These are phyloP conservation scores for Mortierella alpina DNA, from an alignment of 192 early-diverging fungal species.

Conservation along the genomic window DNA sequence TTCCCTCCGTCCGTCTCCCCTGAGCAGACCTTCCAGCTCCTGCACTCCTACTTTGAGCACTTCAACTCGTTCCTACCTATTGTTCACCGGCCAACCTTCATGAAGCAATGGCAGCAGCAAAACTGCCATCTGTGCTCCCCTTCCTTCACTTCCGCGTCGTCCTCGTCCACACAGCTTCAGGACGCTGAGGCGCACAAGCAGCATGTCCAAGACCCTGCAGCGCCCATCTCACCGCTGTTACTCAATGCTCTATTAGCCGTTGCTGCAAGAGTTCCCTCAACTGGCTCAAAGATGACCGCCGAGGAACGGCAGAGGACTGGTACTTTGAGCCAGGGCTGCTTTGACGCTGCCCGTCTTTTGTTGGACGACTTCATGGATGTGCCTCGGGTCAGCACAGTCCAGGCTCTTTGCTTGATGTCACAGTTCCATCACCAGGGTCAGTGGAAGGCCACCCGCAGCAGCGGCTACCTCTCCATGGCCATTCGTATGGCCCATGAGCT, in stretches of 20 bases:
- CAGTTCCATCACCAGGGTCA: slow-evolving; percentile 56
- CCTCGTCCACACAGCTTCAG: background rate
- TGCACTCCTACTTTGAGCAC: slow-evolving; percentile 41
- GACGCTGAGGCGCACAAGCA: slow-evolving; percentile 34
- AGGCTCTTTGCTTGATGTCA: slow-evolving; percentile 53
- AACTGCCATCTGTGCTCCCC: slow-evolving; percentile 25
- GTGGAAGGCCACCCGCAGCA: slow-evolving; percentile 52
- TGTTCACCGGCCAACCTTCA: slow-evolving; percentile 36
- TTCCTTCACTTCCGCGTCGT: background rate
- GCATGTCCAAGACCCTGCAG: slow-evolving; percentile 22
- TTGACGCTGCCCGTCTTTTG: slow-evolving; percentile 44
- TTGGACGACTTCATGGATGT: slow-evolving; percentile 58
- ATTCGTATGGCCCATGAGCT: slow-evolving; percentile 59
- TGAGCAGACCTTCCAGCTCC: slow-evolving; percentile 20
- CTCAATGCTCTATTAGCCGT: slow-evolving; percentile 53
- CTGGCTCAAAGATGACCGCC: slow-evolving; percentile 24
- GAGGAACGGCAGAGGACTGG: slow-evolving; percentile 30
- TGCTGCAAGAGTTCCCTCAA: slow-evolving; percentile 51
- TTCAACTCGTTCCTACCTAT: slow-evolving; percentile 42
- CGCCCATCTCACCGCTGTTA: slow-evolving; percentile 51
- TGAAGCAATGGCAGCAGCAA: slow-evolving; percentile 49
- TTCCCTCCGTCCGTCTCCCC: slow-evolving; percentile 24
- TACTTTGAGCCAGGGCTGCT: slow-evolving; percentile 30
- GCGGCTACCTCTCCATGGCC: slow-evolving; percentile 53
- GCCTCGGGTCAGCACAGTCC: slow-evolving; percentile 55